phyloP scores from a whole-genome alignment of 805 yeast genomes.

The Hanseniaspora lindneri region DNA sequence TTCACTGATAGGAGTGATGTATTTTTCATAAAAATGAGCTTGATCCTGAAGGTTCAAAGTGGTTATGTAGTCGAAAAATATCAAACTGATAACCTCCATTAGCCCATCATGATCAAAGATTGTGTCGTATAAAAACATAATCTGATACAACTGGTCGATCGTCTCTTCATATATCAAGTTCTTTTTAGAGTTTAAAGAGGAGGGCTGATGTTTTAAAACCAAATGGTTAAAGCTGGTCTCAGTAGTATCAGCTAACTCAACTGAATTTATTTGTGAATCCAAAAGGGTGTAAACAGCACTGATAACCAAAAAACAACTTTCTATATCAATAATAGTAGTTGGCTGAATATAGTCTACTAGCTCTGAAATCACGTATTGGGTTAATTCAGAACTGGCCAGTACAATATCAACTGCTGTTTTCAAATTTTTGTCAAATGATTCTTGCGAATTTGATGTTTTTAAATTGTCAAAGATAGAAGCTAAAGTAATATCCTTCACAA shows the following conservation, averaged over 20 bases:
- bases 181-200: too few relatives aligned
- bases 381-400: conserved; percentile 35
- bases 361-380: conserved; percentile 22
- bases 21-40: neutral
- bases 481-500: conserved; percentile 38
- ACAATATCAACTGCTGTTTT: conserved; percentile 42
- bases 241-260: neutral
- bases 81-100: conserved; percentile 13
- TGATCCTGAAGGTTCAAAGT: conserved; percentile 5
- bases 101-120: conserved; percentile 14
- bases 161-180: conserved; percentile 1
- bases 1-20: conserved; percentile 3
- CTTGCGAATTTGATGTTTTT: conserved; percentile 8
- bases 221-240: neutral
- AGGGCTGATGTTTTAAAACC: too few relatives aligned
- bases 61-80: conserved; percentile 16
- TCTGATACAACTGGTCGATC: conserved; percentile 8
- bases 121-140: conserved; percentile 5
- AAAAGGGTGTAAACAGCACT: conserved; percentile 12
- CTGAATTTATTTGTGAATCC: conserved; percentile 4
- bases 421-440: conserved; percentile 20
- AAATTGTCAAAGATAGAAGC: conserved; percentile 2
- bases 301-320: conserved; percentile 13
- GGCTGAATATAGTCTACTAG: conserved; percentile 22
- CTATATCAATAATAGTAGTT: conserved; percentile 11